Conservation (phyloP, 306 rosid species). For the Malus sieversii region DNA sequence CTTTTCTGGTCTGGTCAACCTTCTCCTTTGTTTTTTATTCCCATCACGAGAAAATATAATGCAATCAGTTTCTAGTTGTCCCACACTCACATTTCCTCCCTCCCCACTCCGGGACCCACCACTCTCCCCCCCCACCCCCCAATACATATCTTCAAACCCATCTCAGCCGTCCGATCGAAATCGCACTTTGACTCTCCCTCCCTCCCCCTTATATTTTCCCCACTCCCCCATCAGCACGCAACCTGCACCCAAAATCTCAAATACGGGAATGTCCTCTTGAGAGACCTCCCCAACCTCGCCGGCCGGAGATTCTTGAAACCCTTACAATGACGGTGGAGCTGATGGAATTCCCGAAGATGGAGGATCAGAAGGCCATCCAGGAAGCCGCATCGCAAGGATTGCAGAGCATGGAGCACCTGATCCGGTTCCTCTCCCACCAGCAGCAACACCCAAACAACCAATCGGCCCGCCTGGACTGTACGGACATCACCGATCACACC, state of each 20-base stretch:
- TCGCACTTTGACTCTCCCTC: constrained; percentile 24
- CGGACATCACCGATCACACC: constrained; percentile 59
- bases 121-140: background rate
- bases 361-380: constrained; percentile 65
- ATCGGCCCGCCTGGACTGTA: constrained; percentile 34
- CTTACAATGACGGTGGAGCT: constrained; percentile 59
- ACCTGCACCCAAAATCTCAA: background rate
- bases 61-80: background rate
- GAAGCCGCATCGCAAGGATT: constrained; percentile 78
- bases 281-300: background rate
- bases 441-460: background rate
- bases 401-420: constrained; percentile 66
- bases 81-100: background rate
- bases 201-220: constrained; percentile 27
- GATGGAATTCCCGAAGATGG: constrained; percentile 53
- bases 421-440: constrained; percentile 46
- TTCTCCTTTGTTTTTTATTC: background rate
- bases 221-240: background rate
- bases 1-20: background rate
- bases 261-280: constrained; percentile 18
- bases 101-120: background rate
- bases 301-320: background rate
- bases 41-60: background rate
- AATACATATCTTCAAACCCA: constrained; percentile 29
- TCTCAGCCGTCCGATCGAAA: constrained; percentile 36